A percentile compares a stretch with the other conserved stretches of the same genome.
Evolutionary conservation across 805 yeast genomes (phyloP).

Genomic region (Saccharomyces jurei): DNA sequence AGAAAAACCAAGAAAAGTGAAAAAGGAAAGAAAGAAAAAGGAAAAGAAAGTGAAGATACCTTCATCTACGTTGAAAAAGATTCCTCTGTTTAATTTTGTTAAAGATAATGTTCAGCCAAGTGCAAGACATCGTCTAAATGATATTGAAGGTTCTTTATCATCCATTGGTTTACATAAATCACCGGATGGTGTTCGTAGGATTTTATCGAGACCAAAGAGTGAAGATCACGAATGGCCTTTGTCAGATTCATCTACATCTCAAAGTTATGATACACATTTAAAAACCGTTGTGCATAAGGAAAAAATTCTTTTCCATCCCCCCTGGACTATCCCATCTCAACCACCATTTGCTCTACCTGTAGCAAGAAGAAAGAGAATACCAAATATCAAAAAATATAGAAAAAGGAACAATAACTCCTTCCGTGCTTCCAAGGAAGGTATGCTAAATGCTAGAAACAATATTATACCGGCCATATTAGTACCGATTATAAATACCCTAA

Average conservation of each 20-base stretch:
- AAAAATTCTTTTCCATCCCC: slow-evolving; percentile 27
- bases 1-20: slow-evolving; percentile 13
- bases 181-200: background rate
- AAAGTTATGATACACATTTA: slow-evolving; percentile 9
- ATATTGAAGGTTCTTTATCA: slow-evolving; percentile 18
- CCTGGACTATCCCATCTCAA: slow-evolving; percentile 26
- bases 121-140: slow-evolving; percentile 9
- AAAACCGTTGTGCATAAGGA: slow-evolving; percentile 27
- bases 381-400: slow-evolving; percentile 1
- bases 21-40: slow-evolving; percentile 14
- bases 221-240: slow-evolving; percentile 3
- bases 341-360: slow-evolving; percentile 29
- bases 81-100: slow-evolving; percentile 23
- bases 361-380: slow-evolving; percentile 21
- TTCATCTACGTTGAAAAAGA: slow-evolving; percentile 17
- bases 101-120: slow-evolving; percentile 5
- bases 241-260: background rate
- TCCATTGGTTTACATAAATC: slow-evolving; percentile 4
- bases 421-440: slow-evolving; percentile 7
- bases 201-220: background rate
- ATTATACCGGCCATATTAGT: slow-evolving; percentile 23
- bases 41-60: slow-evolving; percentile 17
- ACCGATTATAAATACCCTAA: slow-evolving; percentile 28
- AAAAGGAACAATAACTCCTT: slow-evolving; percentile 4
- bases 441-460: slow-evolving; percentile 7